Evolutionary conservation across 2,329 filamentous ascomycete species (phyloP).

Genomic region (Ophiostoma tasmaniense): DNA sequence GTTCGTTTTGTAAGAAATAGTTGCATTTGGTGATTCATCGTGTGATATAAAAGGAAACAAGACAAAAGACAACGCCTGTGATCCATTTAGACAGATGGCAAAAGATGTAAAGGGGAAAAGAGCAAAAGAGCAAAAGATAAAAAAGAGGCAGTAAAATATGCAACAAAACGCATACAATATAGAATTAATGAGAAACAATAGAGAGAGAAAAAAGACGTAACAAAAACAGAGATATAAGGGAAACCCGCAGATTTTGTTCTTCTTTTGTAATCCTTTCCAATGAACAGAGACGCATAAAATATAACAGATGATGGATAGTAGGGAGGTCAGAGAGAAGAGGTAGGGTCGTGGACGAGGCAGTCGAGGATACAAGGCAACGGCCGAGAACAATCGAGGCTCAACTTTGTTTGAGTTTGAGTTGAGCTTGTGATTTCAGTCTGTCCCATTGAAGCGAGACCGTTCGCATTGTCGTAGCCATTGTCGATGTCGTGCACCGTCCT

Average conservation of each 20-base stretch:
- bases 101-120: not conserved
- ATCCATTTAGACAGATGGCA: conserved; percentile 12
- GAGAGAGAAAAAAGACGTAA: not conserved
- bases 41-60: conserved; percentile 12
- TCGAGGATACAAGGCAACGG: not conserved
- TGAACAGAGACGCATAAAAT: not conserved
- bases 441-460: not conserved
- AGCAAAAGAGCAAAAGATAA: not conserved
- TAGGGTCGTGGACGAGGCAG: not conserved
- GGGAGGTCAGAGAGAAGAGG: not conserved
- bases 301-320: not conserved
- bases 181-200: not conserved
- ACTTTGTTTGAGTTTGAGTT: not conserved
- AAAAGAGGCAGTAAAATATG: conserved; percentile 19
- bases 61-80: conserved; percentile 13
- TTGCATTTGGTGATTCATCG: not conserved
- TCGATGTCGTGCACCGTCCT: not conserved
- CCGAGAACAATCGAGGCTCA: not conserved
- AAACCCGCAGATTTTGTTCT: conserved; percentile 6
- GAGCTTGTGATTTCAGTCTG: not conserved
- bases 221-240: not conserved
- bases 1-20: not conserved
- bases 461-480: no score
- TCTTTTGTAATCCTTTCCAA: conserved; percentile 7
- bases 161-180: conserved; percentile 45